A percentile compares a stretch with the other conserved stretches of the same genome.
Conservation (phyloP, 2,329 filamentous ascomycete genomes). For the Pseudopyricularia cyperi region DNA sequence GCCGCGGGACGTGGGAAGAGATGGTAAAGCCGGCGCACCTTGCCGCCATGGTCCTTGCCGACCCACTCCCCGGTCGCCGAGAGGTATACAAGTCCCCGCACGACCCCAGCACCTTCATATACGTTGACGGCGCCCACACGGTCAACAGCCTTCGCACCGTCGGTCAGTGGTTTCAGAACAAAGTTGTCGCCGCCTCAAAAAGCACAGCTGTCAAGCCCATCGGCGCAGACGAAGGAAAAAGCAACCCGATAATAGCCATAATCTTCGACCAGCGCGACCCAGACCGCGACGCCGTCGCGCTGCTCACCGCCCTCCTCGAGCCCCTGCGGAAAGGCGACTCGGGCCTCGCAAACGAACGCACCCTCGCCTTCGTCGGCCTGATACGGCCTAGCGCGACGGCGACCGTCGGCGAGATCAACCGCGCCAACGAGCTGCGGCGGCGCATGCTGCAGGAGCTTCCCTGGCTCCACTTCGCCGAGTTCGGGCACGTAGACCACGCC, state of each 20-base stretch:
- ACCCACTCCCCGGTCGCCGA: conserved; percentile 70
- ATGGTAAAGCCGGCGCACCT: conserved; percentile 12
- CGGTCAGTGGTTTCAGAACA: conserved; percentile 63
- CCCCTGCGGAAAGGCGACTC: conserved; percentile 14
- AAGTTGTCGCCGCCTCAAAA: conserved; percentile 16
- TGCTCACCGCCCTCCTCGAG: conserved; percentile 33
- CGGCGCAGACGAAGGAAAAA: background rate
- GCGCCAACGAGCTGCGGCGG: background rate
- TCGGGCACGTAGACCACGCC: background rate
- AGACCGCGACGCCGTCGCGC: conserved; percentile 40
- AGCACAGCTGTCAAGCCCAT: background rate
- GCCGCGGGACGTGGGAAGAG: background rate
- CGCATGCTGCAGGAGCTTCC: background rate
- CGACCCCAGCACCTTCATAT: conserved; percentile 14
- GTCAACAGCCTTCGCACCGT: conserved; percentile 76
- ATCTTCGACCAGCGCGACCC: conserved; percentile 81
- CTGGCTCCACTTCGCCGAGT: background rate
- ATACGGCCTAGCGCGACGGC: conserved; percentile 6
- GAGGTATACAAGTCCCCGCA: conserved; percentile 25
- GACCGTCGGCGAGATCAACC: background rate
- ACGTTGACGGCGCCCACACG: conserved; percentile 89
- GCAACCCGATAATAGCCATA: conserved; percentile 27
- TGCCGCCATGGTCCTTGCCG: conserved; percentile 51
- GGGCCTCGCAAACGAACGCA: conserved; percentile 8
- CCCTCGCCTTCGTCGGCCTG: background rate